Base-by-base conservation (phyloP, 805 yeast genomes). In the Kluyveromyces starmeri region DNA sequence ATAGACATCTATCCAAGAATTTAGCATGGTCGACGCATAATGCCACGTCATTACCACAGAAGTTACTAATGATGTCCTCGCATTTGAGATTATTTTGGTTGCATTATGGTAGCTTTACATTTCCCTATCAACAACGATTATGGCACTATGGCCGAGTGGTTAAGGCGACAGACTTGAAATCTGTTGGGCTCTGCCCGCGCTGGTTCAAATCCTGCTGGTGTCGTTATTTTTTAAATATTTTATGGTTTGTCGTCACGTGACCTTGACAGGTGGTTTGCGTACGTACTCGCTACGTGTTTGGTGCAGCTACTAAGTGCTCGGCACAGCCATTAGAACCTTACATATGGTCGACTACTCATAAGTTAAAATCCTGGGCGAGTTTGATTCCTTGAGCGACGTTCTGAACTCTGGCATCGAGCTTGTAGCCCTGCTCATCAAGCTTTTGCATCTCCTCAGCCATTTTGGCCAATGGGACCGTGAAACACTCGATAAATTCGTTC, bases 401-500 rank as follows among this genome's bases (percentile, higher is more conserved):
- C 53, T 82, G 86, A 37, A 92, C 76, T 44, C 95, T 74, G 1
- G 95, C 89, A 60, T 92, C 98, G 20, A 89, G 64, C 20, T 71
- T 71, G 55, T 74, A 84, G 1, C 95, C 95, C 55, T 83, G 69
- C 2, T 56, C 46, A 17, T 65, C 71, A 13, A 86, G 58, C 19
- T 63, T 53, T 7, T 59, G 59, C 53, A 89, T 54, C 18, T 64
- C 70, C 17, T 65, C 68, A 5, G 78, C 74, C 29, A 89, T 68
- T 12, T 65, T 56, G 11, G 61, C 58, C 44, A 86, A 57, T 10
- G 88, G 85, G 27, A 81, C 74, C 1, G 75, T 66, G 53, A 89
- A 83, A n/a, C 84, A 77, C 48, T 86, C 96, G 34, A 89, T 92
- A 54, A 82, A 89, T 62, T 89, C 98, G 41, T 78, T 81, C 5